phyloP scores from a whole-genome alignment of 768 basidiomycete genomes.

The Naganishia vaughanmartiniae region DNA sequence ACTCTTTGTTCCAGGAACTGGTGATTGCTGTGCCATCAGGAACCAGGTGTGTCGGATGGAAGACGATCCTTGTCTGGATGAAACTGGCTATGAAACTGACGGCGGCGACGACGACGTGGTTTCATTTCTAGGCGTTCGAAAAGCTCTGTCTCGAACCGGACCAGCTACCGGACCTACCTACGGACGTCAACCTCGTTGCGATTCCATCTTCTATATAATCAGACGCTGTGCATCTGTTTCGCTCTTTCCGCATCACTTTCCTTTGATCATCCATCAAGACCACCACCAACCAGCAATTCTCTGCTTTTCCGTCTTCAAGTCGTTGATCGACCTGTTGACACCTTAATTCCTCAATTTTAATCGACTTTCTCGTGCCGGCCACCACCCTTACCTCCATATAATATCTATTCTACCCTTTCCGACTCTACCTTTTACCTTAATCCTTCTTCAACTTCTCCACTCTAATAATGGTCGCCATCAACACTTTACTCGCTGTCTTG shows the following conservation, averaged over 20 bases:
- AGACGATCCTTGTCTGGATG: background rate
- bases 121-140: background rate
- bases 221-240: background rate
- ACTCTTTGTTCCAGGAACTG: conserved; percentile 12
- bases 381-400: conserved; percentile 10
- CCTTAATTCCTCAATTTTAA: background rate
- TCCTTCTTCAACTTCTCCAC: background rate
- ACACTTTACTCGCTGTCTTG: conserved; percentile 18
- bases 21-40: conserved; percentile 8
- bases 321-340: conserved; percentile 16
- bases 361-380: conserved; percentile 6
- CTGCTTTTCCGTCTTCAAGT: conserved; percentile 6
- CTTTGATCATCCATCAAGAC: conserved; percentile 20
- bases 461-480: conserved; percentile 19
- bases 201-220: conserved; percentile 12
- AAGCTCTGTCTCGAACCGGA: background rate
- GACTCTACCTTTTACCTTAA: conserved; percentile 11
- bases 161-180: too few species aligned
- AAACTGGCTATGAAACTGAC: too few species aligned
- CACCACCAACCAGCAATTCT: background rate
- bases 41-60: background rate
- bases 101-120: background rate
- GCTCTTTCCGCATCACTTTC: background rate
- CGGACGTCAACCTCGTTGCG: background rate
- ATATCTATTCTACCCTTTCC: conserved; percentile 21